These are phyloP conservation scores for Saccharomycopsis schoenii DNA, from an alignment of 805 yeast genomes.

Conservation along the genomic window DNA sequence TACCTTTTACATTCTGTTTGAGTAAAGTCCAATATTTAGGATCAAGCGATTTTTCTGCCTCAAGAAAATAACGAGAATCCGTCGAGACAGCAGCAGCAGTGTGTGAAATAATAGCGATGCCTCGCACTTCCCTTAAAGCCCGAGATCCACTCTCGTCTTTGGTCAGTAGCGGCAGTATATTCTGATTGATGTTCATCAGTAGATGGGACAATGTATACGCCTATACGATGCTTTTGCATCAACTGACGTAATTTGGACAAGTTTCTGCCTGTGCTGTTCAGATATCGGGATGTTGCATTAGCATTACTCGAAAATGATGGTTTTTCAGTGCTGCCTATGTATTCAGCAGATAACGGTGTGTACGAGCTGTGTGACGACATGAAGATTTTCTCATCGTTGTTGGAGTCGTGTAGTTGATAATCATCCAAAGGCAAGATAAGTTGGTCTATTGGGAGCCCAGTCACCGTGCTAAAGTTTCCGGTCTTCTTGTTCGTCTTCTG, in stretches of 20 bases:
- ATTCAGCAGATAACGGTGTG: constrained; percentile 2
- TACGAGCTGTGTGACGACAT: not conserved
- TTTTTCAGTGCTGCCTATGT: not conserved
- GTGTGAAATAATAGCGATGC: constrained; percentile 48
- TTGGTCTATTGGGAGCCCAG: not conserved
- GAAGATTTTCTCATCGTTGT: constrained; percentile 11
- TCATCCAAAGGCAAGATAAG: not conserved
- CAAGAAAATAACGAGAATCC: constrained; percentile 52
- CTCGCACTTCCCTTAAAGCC: constrained; percentile 55
- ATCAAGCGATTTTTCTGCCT: constrained; percentile 49
- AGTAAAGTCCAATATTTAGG: constrained; percentile 45
- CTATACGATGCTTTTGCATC: constrained; percentile 38
- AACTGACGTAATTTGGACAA: constrained; percentile 31
- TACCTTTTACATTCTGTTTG: constrained; percentile 40
- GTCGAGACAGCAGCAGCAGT: constrained; percentile 43
- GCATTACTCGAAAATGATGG: not conserved
- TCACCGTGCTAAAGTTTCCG: not conserved
- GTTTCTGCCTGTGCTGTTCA: constrained; percentile 28
- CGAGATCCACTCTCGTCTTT: constrained; percentile 44
- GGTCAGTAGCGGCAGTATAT: constrained; percentile 44
- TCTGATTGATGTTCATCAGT: constrained; percentile 62
- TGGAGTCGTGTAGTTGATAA: constrained; percentile 1
- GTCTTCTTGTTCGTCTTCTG: not conserved
- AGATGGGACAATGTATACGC: constrained; percentile 45
- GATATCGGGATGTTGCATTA: not conserved